Base-by-base conservation (phyloP, 2,329 filamentous ascomycete genomes). In the Trichoderma sp. region DNA sequence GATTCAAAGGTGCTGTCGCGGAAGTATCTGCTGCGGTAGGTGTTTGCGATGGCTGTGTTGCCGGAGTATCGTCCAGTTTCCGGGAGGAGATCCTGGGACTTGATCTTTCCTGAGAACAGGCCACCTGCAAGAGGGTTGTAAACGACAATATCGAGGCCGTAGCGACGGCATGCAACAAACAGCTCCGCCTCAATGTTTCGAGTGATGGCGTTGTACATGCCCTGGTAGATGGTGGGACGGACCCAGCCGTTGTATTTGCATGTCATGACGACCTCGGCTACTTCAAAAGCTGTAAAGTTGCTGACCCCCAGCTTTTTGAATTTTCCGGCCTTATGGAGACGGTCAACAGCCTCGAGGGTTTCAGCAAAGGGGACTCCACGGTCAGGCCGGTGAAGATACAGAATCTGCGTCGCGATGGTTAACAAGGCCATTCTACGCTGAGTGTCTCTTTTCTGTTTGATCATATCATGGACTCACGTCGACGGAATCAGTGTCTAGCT, bases 211-310 rank as follows among this genome's bases (percentile, higher is more conserved):
- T 95, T 95, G 82, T 95, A 95, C 92, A 97, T 95, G 76, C 87
- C 94, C 81, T 96, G 93, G 81, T 93, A 97, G 71, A 97, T 89
- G 0, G 92, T 94, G 1, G 94, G 94, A 51, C 91, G 88, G 18
- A 97, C 92, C 93, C 93, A 97, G 73, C 89, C 88, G 77, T 93
- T 91, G 82, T 92, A 89, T 76, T 91, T 91, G 85, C 92, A 95
- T 51, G 90, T 91, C 81, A 93, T 88, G 71, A 92, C 91, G 11
- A 97, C 88, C 82, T 97, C 94, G 0, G 94, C 94, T 11, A 97
- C 92, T 80, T 97, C 94, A 79, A 92, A 96, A 0, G 94, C 91
- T 0, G 94, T 93, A 80, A 91, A 97, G 83, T 97, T 97, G 76
- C 89, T 92, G 72, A 98, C 82, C 2, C 93, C 94, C 14, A 97